Conservation (phyloP, 805 yeast genomes). For the Isabelozyma pseudorhagii region DNA sequence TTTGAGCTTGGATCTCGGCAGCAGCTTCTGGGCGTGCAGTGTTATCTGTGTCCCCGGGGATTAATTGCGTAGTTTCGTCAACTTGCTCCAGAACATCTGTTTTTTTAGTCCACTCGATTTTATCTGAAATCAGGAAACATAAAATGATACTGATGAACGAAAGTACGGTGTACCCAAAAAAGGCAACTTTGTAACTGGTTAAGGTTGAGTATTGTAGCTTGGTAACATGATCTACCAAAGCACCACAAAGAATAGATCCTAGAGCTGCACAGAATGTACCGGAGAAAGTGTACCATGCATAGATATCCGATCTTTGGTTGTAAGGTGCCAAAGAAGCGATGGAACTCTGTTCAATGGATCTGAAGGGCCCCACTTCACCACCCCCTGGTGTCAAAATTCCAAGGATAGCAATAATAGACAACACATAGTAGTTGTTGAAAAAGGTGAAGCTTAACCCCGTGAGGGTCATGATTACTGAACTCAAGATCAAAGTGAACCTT, state of each 20-base stretch:
- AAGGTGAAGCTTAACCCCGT: constrained; percentile 42
- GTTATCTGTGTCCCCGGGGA: background rate
- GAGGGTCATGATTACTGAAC: constrained; percentile 39
- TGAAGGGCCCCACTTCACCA: constrained; percentile 57
- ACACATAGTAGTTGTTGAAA: constrained; percentile 25
- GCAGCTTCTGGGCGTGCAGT: background rate
- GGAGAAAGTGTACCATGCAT: constrained; percentile 54
- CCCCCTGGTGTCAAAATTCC: constrained; percentile 62
- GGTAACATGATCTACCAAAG: constrained; percentile 13
- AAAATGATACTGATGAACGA: constrained; percentile 14
- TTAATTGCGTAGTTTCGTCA: constrained; percentile 14
- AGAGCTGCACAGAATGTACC: constrained; percentile 47
- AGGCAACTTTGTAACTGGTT: constrained; percentile 27
- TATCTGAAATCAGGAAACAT: constrained; percentile 11
- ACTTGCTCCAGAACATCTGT: background rate
- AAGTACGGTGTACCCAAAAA: constrained; percentile 20
- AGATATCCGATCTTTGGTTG: constrained; percentile 48
- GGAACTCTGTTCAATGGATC: constrained; percentile 54
- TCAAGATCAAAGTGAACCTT: constrained; percentile 32
- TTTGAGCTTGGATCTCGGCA: background rate
- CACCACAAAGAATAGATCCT: constrained; percentile 44
- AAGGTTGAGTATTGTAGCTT: constrained; percentile 14
- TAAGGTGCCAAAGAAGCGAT: constrained; percentile 45
- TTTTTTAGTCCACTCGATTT: constrained; percentile 12
- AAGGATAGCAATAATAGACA: constrained; percentile 37